phyloP scores from a whole-genome alignment of 306 rosid species.

The Sechiopsis laciniata region DNA sequence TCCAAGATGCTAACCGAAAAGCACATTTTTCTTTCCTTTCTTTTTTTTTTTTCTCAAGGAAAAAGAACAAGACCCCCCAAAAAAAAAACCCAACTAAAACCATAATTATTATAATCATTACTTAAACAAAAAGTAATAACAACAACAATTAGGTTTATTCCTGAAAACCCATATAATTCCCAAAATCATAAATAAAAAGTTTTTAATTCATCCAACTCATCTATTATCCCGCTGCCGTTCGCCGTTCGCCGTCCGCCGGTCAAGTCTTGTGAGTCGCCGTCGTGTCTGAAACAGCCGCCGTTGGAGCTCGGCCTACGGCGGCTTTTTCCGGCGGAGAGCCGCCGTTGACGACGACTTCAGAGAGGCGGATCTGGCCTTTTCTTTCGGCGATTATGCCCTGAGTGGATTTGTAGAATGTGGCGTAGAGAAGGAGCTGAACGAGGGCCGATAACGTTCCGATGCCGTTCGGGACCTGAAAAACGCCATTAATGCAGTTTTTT shows the following conservation, averaged over 20 bases:
- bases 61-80: not conserved
- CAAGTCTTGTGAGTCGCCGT: not conserved
- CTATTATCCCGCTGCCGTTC: not conserved
- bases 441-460: constrained; percentile 49
- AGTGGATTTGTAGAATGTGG: constrained; percentile 69
- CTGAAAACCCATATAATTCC: not conserved
- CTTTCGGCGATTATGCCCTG: constrained; percentile 49
- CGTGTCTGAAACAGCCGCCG: not conserved
- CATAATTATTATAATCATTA: not conserved
- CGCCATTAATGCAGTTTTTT: not conserved
- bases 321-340: not conserved
- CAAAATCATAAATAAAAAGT: not conserved
- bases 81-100: not conserved
- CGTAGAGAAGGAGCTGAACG: constrained; percentile 68
- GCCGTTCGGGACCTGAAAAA: constrained; percentile 74
- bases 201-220: not conserved
- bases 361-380: constrained; percentile 27
- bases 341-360: constrained; percentile 33
- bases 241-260: not conserved
- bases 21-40: not conserved
- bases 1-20: not conserved
- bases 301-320: too few species aligned
- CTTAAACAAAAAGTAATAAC: too few species aligned
- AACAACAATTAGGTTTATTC: too few species aligned
- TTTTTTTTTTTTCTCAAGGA: not conserved